A percentile compares a stretch with the other conserved stretches of the same genome.
These are phyloP conservation scores for Boletales sp. DNA, from an alignment of 768 basidiomycete species.

Conservation along the genomic window DNA sequence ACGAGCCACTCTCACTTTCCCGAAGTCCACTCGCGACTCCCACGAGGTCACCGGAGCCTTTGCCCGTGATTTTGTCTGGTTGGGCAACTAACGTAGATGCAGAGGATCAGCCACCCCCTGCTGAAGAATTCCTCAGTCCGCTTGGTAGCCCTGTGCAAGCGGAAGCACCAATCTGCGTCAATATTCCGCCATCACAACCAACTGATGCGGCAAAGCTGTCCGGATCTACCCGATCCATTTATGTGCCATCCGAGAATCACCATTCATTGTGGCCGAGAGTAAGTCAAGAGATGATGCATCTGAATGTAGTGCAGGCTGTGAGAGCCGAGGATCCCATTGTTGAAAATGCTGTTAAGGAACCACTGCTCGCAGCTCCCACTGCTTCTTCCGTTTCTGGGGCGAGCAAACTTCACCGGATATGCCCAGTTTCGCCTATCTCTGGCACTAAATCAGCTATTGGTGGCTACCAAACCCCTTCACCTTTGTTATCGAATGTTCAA, in stretches of 20 bases:
- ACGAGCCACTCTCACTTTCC: background rate
- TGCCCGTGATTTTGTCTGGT: background rate
- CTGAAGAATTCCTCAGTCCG: conserved; percentile 26
- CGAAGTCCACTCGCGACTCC: background rate
- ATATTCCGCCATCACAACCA: conserved; percentile 2
- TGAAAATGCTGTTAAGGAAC: background rate
- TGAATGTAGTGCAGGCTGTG: conserved; percentile 17
- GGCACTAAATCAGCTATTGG: conserved; percentile 29
- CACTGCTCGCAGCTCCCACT: conserved; percentile 21
- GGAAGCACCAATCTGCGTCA: background rate
- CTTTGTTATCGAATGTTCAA: conserved; percentile 1
- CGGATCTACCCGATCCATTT: conserved; percentile 7
- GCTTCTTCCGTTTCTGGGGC: conserved; percentile 6
- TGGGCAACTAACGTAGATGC: background rate
- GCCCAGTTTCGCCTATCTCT: conserved; percentile 2
- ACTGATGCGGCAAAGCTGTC: conserved; percentile 6
- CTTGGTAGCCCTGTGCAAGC: conserved; percentile 11
- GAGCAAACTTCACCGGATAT: background rate
- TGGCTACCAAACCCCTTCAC: conserved; percentile 23
- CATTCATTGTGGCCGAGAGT: conserved; percentile 34
- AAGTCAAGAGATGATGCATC: conserved; percentile 35
- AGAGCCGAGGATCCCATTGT: background rate
- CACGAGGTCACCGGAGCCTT: background rate
- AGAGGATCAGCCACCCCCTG: conserved; percentile 1
- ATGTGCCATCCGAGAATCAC: conserved; percentile 16